Conservation (phyloP, 2,329 filamentous ascomycete species). For the Aureobasidium sp. region DNA sequence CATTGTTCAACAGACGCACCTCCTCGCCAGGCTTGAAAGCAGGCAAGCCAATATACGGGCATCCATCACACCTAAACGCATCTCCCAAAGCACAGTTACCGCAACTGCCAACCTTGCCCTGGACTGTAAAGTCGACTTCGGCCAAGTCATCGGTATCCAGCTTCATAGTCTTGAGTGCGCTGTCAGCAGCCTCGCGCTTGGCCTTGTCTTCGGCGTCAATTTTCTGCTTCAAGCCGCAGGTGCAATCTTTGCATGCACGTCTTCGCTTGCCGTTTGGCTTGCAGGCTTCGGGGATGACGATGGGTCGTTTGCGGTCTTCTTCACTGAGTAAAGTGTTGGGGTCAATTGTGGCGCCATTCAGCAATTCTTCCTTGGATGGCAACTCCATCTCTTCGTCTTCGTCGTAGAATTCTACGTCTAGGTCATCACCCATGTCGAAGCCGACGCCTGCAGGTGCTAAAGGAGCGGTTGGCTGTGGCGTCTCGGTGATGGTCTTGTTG, state of each 20-base stretch:
- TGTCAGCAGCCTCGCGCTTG: conserved; percentile 59
- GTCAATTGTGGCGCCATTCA: conserved; percentile 73
- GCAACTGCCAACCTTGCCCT: conserved; percentile 92
- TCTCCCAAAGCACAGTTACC: conserved; percentile 91
- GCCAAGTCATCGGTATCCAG: conserved; percentile 70
- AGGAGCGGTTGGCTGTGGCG: conserved; percentile 37
- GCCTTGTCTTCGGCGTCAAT: conserved; percentile 77
- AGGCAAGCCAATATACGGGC: conserved; percentile 84
- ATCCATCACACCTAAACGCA: conserved; percentile 59
- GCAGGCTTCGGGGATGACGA: conserved; percentile 78
- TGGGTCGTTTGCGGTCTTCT: conserved; percentile 69
- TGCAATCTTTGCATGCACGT: conserved; percentile 95
- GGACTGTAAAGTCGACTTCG: conserved; percentile 94
- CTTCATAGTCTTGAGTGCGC: conserved; percentile 59
- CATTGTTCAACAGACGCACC: conserved; percentile 77
- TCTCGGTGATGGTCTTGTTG: conserved; percentile 31
- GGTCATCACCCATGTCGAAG: conserved; percentile 57
- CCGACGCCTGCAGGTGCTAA: conserved; percentile 54
- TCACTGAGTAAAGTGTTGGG: conserved; percentile 82
- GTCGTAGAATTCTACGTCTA: conserved; percentile 45
- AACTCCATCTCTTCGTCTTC: conserved; percentile 30
- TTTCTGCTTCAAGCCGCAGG: conserved; percentile 81
- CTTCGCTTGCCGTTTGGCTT: conserved; percentile 83
- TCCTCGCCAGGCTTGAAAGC: conserved; percentile 97
- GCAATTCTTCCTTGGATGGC: conserved; percentile 42